phyloP scores from a whole-genome alignment of 306 rosid species.

The Fragaria ananassa region DNA sequence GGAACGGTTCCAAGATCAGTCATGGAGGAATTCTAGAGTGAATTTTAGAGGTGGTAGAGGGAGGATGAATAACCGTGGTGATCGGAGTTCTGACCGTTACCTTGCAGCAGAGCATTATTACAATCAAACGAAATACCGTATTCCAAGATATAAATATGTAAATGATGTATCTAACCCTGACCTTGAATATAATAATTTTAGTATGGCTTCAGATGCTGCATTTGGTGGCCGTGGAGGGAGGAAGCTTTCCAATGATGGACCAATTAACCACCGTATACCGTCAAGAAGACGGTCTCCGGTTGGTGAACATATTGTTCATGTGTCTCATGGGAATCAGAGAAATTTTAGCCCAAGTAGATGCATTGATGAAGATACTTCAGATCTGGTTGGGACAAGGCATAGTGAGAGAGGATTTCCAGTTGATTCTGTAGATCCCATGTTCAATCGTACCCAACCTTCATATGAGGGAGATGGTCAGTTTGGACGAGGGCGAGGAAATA shows the following conservation, averaged over 20 bases:
- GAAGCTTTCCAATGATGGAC: slow-evolving; percentile 56
- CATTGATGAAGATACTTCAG: slow-evolving; percentile 51
- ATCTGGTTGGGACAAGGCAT: slow-evolving; percentile 57
- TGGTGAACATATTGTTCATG: slow-evolving; percentile 45
- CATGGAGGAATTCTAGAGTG: slow-evolving; percentile 58
- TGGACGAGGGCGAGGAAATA: slow-evolving; percentile 50
- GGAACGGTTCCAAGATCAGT: slow-evolving; percentile 64
- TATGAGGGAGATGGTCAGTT: slow-evolving; percentile 63
- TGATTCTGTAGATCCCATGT: slow-evolving; percentile 49
- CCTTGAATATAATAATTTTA: slow-evolving; percentile 47
- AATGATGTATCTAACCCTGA: slow-evolving; percentile 47
- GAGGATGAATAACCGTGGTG: slow-evolving; percentile 46
- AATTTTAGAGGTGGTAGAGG: slow-evolving; percentile 74
- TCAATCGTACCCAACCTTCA: slow-evolving; percentile 50
- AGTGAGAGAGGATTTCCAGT: slow-evolving; percentile 54
- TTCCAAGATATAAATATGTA: slow-evolving; percentile 61
- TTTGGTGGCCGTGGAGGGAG: slow-evolving; percentile 67
- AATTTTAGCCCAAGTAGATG: slow-evolving; percentile 62
- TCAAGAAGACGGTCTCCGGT: slow-evolving; percentile 74
- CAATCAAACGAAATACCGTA: slow-evolving; percentile 58
- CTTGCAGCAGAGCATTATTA: slow-evolving; percentile 56
- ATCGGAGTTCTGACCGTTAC: slow-evolving; percentile 63
- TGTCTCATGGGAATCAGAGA: slow-evolving; percentile 62
- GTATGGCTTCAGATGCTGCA: slow-evolving; percentile 48
- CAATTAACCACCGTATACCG: slow-evolving; percentile 40